phyloP scores from a whole-genome alignment of 2,329 filamentous ascomycete genomes.

The Pyrenophora seminiperda region DNA sequence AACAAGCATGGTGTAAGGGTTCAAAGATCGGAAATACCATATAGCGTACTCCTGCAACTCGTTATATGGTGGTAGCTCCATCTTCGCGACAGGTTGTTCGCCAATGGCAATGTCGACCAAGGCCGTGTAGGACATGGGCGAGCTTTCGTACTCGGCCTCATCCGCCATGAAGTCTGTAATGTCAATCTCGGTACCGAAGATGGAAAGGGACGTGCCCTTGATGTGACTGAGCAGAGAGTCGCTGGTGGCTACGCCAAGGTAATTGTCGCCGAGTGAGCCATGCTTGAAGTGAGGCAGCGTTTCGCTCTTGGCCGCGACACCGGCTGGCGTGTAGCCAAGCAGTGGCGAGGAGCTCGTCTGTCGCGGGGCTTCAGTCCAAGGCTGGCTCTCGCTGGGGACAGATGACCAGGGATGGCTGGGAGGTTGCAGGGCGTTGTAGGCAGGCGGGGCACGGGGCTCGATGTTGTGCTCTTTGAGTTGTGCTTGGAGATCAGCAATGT shows the following conservation, averaged over 20 bases:
- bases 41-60: constrained; percentile 72
- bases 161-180: constrained; percentile 71
- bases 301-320: constrained; percentile 21
- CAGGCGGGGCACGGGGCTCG: constrained; percentile 59
- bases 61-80: constrained; percentile 65
- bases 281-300: constrained; percentile 54
- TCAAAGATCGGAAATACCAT: constrained; percentile 76
- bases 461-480: constrained; percentile 66
- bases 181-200: constrained; percentile 81
- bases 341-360: constrained; percentile 33
- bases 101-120: constrained; percentile 70
- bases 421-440: constrained; percentile 37
- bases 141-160: constrained; percentile 63
- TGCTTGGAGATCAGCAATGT: constrained; percentile 71
- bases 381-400: constrained; percentile 21
- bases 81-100: constrained; percentile 57
- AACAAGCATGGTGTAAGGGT: constrained; percentile 75
- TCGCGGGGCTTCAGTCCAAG: constrained; percentile 31
- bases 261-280: constrained; percentile 63
- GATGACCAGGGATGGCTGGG: constrained; percentile 27
- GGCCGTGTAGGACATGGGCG: constrained; percentile 70
- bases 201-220: constrained; percentile 74
- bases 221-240: constrained; percentile 72
- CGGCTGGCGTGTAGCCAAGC: constrained; percentile 32
- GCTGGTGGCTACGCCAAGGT: constrained; percentile 68